These are phyloP conservation scores for Gamsiella multidivaricata DNA, from an alignment of 192 early-diverging fungal species.

Conservation along the genomic window DNA sequence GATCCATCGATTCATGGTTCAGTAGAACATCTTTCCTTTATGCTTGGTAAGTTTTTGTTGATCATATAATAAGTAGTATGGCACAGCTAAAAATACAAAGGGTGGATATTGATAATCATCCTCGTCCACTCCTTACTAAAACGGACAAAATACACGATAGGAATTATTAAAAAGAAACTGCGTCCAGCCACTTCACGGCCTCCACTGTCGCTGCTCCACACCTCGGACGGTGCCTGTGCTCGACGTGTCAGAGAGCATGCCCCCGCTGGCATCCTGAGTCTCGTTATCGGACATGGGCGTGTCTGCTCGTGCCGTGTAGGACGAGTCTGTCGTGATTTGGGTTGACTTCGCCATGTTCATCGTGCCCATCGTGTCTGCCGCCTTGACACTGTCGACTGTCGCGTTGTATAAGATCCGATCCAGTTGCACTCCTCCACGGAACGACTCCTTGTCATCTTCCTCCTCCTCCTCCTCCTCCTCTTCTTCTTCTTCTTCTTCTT, in stretches of 20 bases:
- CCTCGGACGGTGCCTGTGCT: slow-evolving; percentile 3
- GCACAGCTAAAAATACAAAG: no score
- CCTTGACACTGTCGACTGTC: background rate
- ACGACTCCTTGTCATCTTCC: background rate
- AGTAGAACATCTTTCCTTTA: no score
- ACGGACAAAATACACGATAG: no score
- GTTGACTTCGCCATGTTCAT: no score
- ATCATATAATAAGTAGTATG: no score
- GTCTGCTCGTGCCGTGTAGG: slow-evolving; percentile 6
- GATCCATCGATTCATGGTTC: no score
- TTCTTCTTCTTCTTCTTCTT: background rate
- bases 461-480: background rate
- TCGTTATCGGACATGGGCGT: background rate
- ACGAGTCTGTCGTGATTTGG: slow-evolving; percentile 11
- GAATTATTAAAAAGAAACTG: no score
- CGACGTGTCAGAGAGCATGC: background rate
- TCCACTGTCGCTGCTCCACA: background rate
- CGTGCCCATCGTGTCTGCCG: background rate
- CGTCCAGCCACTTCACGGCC: background rate
- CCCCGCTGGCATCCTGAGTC: background rate
- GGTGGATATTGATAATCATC: no score
- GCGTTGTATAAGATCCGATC: slow-evolving; percentile 6
- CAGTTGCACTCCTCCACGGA: background rate
- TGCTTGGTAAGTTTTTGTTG: no score
- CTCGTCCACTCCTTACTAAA: no score